These are phyloP conservation scores for Trypanosoma boissoni DNA, from an alignment of 208 protist species.

Conservation along the genomic window DNA sequence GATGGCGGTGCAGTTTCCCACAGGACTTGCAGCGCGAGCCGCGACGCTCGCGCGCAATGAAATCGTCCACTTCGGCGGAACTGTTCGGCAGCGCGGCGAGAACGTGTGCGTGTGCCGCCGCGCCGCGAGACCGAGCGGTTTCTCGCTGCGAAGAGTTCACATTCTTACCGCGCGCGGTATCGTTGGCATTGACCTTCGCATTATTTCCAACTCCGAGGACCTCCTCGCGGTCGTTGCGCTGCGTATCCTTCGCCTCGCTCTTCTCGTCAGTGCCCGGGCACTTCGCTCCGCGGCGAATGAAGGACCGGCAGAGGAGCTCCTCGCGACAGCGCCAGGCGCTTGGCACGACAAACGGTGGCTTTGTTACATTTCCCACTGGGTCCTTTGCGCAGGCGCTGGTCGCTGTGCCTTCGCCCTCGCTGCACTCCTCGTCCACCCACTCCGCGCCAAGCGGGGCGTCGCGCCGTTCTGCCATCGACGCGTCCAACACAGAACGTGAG, in stretches of 20 bases:
- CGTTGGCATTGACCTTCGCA: too few species aligned
- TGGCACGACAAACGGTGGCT: conserved; percentile 9
- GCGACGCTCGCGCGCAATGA: neutral
- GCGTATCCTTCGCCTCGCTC: too few species aligned
- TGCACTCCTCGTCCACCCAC: conserved; percentile 29
- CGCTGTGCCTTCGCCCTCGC: neutral
- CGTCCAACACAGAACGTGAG: conserved; percentile 12
- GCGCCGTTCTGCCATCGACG: neutral
- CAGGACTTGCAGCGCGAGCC: conserved; percentile 28
- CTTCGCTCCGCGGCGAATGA: neutral
- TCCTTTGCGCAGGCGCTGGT: neutral
- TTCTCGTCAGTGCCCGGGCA: neutral
- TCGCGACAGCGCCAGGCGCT: conserved; percentile 23
- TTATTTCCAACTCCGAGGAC: too few species aligned
- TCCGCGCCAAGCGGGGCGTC: conserved; percentile 20
- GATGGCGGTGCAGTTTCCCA: conserved; percentile 32
- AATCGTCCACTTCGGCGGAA: neutral
- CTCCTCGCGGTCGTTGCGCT: too few species aligned
- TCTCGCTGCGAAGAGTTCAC: too few species aligned
- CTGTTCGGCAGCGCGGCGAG: conserved; percentile 3
- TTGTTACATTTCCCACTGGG: neutral
- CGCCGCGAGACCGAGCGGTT: neutral
- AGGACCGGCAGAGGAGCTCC: conserved; percentile 8
- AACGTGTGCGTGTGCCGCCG: conserved; percentile 1
- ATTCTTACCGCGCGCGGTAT: too few species aligned